phyloP scores from a whole-genome alignment of 805 yeast species.

The Saturnispora zaruensis region DNA sequence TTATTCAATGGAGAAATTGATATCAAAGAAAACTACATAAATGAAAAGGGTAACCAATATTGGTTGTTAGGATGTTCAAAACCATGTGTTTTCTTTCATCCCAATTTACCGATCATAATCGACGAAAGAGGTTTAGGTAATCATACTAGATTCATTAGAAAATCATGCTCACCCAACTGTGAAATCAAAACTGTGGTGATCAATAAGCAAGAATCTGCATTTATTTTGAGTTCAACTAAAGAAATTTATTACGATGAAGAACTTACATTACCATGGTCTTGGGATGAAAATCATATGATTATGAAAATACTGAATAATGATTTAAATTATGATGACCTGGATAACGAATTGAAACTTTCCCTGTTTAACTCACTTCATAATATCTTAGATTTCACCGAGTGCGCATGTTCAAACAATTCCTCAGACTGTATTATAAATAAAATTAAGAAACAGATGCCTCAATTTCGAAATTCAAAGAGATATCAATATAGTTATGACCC shows the following conservation, averaged over 20 bases:
- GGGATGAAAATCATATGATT: slow-evolving; percentile 79
- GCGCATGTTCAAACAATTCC: slow-evolving; percentile 54
- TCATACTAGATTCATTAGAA: slow-evolving; percentile 62
- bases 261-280: slow-evolving; percentile 76
- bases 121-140: slow-evolving; percentile 81
- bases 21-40: slow-evolving; percentile 51
- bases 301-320: slow-evolving; percentile 37
- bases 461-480: slow-evolving; percentile 52
- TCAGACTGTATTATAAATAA: slow-evolving; percentile 50
- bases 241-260: slow-evolving; percentile 61
- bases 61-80: slow-evolving; percentile 60
- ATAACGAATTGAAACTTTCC: slow-evolving; percentile 44
- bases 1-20: slow-evolving; percentile 72
- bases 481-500: slow-evolving; percentile 13
- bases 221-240: slow-evolving; percentile 47
- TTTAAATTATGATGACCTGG: slow-evolving; percentile 45
- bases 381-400: slow-evolving; percentile 42
- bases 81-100: slow-evolving; percentile 49
- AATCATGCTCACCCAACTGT: slow-evolving; percentile 72
- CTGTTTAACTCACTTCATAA: slow-evolving; percentile 56
- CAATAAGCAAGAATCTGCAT: slow-evolving; percentile 31
- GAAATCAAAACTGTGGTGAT: slow-evolving; percentile 46
- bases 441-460: slow-evolving; percentile 53
- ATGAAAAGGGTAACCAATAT: slow-evolving; percentile 70
- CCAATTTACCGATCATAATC: slow-evolving; percentile 53